Conservation (phyloP, 2,329 filamentous ascomycete genomes). For the Verticillium albo-atrum region DNA sequence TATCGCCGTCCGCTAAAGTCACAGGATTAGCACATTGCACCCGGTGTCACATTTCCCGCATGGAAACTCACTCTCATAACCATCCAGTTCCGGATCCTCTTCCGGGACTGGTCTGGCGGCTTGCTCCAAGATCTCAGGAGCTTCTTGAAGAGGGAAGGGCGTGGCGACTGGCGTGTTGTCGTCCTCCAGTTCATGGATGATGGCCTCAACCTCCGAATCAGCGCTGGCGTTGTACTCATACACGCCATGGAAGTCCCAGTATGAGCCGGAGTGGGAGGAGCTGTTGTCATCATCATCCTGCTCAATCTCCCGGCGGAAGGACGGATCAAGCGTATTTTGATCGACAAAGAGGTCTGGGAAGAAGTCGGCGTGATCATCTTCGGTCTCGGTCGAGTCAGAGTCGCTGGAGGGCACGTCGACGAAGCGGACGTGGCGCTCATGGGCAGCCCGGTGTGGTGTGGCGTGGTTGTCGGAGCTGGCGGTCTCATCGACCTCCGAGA, state of each 20-base stretch:
- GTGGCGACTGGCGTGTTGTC: constrained; percentile 39
- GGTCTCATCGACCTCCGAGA: constrained; percentile 40
- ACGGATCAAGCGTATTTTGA: constrained; percentile 67
- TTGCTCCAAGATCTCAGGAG: constrained; percentile 17
- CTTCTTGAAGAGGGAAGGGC: constrained; percentile 22
- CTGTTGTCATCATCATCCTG: constrained; percentile 53
- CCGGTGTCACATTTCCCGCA: neutral
- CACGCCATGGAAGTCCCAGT: constrained; percentile 58
- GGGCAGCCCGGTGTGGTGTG: constrained; percentile 18
- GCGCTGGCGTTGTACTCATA: constrained; percentile 28
- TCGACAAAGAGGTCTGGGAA: constrained; percentile 77
- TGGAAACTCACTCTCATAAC: constrained; percentile 55
- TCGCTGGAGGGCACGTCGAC: constrained; percentile 63
- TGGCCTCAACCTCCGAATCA: constrained; percentile 38
- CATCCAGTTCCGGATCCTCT: constrained; percentile 41
- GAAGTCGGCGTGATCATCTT: constrained; percentile 58
- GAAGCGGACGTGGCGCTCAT: constrained; percentile 71
- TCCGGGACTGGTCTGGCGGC: constrained; percentile 13
- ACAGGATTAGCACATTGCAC: constrained; percentile 5
- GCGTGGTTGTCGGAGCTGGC: constrained; percentile 35
- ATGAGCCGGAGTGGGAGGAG: constrained; percentile 53
- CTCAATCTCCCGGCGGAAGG: constrained; percentile 70
- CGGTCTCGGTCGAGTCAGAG: constrained; percentile 59
- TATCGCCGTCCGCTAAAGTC: constrained; percentile 52
- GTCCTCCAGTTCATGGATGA: constrained; percentile 29